phyloP scores from a whole-genome alignment of 1,139 yeast genomes.

The Yamadazyma dushanensis region DNA sequence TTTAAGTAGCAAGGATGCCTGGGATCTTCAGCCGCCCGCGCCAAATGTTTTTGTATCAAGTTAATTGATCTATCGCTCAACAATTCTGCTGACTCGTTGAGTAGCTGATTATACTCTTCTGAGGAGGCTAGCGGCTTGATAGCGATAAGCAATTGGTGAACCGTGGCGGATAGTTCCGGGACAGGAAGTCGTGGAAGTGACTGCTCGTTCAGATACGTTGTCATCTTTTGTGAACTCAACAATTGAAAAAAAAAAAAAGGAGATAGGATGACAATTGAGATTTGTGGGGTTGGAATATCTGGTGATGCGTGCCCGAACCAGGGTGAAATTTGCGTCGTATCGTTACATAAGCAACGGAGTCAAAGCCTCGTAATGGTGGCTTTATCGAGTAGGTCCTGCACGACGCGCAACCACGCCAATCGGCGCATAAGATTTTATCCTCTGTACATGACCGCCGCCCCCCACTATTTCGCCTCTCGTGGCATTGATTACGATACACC shows the following conservation, averaged over 20 bases:
- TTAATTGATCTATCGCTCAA: slow-evolving; percentile 39
- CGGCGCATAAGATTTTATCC: too few relatives aligned
- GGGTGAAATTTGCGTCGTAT: too few relatives aligned
- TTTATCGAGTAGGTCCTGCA: too few relatives aligned
- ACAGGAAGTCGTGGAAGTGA: slow-evolving; percentile 53
- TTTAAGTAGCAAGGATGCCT: slow-evolving; percentile 54
- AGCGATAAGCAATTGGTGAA: slow-evolving; percentile 47
- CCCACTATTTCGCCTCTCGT: too few relatives aligned
- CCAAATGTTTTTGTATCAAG: slow-evolving; percentile 54
- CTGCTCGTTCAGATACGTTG: slow-evolving; percentile 23
- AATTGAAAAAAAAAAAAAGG: not conserved
- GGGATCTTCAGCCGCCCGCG: slow-evolving; percentile 42
- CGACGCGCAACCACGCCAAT: too few relatives aligned
- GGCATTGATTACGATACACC: too few relatives aligned
- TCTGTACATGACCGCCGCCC: too few relatives aligned
- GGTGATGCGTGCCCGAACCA: too few relatives aligned
- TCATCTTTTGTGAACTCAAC: slow-evolving; percentile 7
- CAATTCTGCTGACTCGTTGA: slow-evolving; percentile 47
- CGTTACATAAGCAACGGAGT: too few relatives aligned
- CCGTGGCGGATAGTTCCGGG: slow-evolving; percentile 48
- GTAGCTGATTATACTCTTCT: slow-evolving; percentile 42
- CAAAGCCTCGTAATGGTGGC: too few relatives aligned
- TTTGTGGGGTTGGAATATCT: slow-evolving; percentile 1
- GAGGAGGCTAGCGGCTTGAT: slow-evolving; percentile 48
- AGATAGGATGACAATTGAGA: not conserved